Evolutionary conservation across 805 yeast species (phyloP), one percentile per base, ranked within the genome.

Genomic region (Suhomyces emberorum): DNA sequence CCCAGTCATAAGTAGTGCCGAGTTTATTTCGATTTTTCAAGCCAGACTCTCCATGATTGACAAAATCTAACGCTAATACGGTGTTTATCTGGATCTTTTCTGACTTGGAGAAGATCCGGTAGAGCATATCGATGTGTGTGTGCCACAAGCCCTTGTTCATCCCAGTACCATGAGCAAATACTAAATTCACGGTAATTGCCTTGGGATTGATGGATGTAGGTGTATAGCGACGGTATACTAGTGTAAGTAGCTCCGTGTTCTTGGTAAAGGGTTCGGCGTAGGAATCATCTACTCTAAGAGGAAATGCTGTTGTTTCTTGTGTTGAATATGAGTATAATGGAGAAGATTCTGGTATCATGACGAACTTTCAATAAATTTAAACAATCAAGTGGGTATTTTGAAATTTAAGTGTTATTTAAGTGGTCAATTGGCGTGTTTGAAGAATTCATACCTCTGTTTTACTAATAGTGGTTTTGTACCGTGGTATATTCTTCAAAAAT

Each of bases 21-120:
- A 83, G 51, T 34, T 72, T 72, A 8, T 63, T 74, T 28, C 57
- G 53, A 49, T 85, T 86, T 30, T 72, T 51, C 3, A 73, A 44
- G 1, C 76, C 80, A 2, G 88, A 80, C 46, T 84, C 93, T 3
- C 89, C 88, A 50, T 81, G 89, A 29, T 69, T 68, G 8, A 70
- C 80, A 15, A 70, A 64, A 57, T 85, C 95, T 20, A 75, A 37
- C 2, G 82, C 62, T 11, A 83, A 53, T 9, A 77, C 73, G 21
- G 70, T 54, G 15, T 66, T 66, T 21, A 77, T 36, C 26, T 54
- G 55, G 75, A 77, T 70, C 49, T 30, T 37, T 54, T 55, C 9
- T 20, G 7, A 7, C 9, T 20, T 20, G 9, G 22, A 7, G 12
- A 7, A 23, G 6, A 5, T 7, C 14, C 26, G 7, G 47, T 64